Evolutionary conservation across 257 asterid species (phyloP).

Genomic region (Leonotis leonurus): DNA sequence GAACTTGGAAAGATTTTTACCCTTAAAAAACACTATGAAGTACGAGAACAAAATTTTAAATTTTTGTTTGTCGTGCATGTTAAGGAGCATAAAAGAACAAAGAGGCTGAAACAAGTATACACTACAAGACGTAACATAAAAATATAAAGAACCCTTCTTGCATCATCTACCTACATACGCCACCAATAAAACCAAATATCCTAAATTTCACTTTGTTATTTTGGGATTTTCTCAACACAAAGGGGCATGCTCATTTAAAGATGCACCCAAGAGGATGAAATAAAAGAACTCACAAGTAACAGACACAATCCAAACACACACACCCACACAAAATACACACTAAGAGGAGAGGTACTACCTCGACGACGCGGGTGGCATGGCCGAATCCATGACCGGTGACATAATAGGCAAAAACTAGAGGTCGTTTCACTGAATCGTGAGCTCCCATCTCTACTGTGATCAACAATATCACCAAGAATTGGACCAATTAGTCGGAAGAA

Average conservation of each 20-base stretch:
- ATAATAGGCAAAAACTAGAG: conserved; percentile 75
- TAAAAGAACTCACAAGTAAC: neutral
- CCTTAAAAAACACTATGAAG: neutral
- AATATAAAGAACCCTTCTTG: neutral
- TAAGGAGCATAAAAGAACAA: neutral
- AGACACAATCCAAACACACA: neutral
- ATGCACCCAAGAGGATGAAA: neutral
- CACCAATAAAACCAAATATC: neutral
- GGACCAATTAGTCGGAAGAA: neutral
- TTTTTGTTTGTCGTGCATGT: neutral
- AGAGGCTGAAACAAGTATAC: neutral
- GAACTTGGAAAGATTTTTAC: neutral
- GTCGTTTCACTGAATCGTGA: conserved; percentile 30
- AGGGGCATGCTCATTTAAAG: neutral
- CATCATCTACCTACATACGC: neutral
- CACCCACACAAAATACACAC: conserved; percentile 1
- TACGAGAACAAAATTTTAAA: neutral
- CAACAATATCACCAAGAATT: neutral
- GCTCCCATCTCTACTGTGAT: conserved; percentile 33
- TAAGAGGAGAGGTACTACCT: conserved; percentile 46
- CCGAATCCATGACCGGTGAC: conserved; percentile 99
- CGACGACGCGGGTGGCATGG: conserved; percentile 92
- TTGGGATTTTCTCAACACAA: neutral
- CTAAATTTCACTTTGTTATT: neutral
- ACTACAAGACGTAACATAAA: neutral